Evolutionary conservation across 805 yeast genomes (phyloP), one percentile per base, ranked within the genome.

Genomic region (Candida ponderosae): DNA sequence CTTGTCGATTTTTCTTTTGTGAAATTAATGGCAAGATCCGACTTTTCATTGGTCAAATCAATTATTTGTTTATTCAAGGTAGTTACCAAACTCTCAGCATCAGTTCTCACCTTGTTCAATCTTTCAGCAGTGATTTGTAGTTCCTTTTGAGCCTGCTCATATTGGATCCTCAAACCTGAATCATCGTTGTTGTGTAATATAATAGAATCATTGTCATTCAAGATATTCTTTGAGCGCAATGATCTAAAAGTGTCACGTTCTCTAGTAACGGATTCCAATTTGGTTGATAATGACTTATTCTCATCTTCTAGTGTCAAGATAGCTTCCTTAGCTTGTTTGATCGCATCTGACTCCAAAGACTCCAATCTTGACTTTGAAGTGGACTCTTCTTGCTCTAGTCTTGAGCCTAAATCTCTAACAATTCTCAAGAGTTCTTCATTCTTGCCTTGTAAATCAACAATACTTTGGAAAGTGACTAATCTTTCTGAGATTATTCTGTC

Each of bases 371-470:
- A 64, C 26, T 55, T 53, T 6, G 56, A 51, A 6, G 42, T 34
- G 14, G 50, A 49, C 46, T 84, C 95, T 35, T 75, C 73, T 6
- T 54, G 59, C 52, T 89, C 96, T 38, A 89, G 62, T 49, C 78
- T 76, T 29, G 70, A 66, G 10, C 90, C 94, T 15, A 90, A 63
- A 35, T 74, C 74, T 43, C 97, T 71, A 1, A 84, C 76, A 2
- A 83, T 75, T 28, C 67, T 62, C 27, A 88, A 59, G 20, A 90
- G 66, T 36, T 86, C 83, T 45, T 79, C 76, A 52, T 90, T 90
- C 56, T 79, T 83, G 36, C 70, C 62, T 48, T 86, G 84, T 36
- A 90, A 62, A 34, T 83, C 94, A 11, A 70, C 63, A 13, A 84
- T 69, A 49, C 71, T 72, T 31, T 70, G 72, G 60, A 89, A 90